These are phyloP conservation scores for Cardamine resedifolia DNA, from an alignment of 345 rosid species.

Conservation along the genomic window DNA sequence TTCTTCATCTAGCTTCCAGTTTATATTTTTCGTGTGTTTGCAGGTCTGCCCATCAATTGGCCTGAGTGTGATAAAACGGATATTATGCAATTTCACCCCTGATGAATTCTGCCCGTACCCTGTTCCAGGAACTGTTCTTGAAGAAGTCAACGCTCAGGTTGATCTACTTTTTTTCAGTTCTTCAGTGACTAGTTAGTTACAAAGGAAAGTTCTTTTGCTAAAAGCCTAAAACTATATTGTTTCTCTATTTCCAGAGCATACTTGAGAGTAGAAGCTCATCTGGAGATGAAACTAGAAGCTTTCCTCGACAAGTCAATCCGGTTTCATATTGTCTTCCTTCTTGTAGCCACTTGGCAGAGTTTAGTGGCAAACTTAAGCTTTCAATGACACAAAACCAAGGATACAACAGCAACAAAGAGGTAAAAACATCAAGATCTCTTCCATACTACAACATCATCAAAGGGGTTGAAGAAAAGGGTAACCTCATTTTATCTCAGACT, in stretches of 20 bases:
- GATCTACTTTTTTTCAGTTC: conserved; percentile 25
- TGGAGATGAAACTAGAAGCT: conserved; percentile 48
- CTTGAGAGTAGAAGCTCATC: conserved; percentile 56
- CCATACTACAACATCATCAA: conserved; percentile 21
- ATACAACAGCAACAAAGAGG: conserved; percentile 68
- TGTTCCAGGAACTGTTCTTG: conserved; percentile 86
- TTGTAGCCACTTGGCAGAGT: conserved; percentile 54
- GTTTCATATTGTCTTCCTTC: conserved; percentile 64
- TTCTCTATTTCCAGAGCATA: conserved; percentile 47
- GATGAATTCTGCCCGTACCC: conserved; percentile 93
- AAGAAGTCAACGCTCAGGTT: conserved; percentile 87
- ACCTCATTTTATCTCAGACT: conserved; percentile 7
- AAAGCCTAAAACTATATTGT: not conserved
- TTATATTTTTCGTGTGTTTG: conserved; percentile 5
- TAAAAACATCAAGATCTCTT: conserved; percentile 39
- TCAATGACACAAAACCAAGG: conserved; percentile 62
- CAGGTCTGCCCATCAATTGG: conserved; percentile 89
- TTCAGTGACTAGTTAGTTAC: not conserved
- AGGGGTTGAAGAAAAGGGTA: conserved; percentile 23
- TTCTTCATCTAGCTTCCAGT: conserved; percentile 1
- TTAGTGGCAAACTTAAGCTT: conserved; percentile 42
- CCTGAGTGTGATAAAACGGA: conserved; percentile 69
- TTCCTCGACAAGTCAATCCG: conserved; percentile 67
- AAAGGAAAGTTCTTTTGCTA: not conserved
- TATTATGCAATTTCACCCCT: conserved; percentile 91